Percentiles rank a stretch among this genome's conserved stretches.
Conservation (phyloP, 805 yeast species). For the Maudiozyma saulgeensis region DNA sequence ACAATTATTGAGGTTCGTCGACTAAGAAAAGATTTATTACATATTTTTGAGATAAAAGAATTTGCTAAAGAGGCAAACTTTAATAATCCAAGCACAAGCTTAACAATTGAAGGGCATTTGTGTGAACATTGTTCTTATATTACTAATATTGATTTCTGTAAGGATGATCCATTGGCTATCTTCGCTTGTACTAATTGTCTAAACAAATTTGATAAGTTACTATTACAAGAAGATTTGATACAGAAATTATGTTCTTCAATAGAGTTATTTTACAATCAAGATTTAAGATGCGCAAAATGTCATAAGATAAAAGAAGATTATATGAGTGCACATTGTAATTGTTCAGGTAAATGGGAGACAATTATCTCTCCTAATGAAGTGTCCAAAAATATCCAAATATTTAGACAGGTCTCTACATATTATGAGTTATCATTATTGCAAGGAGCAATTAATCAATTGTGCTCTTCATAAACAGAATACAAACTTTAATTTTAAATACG, state of each 20-base stretch:
- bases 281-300: constrained; percentile 73
- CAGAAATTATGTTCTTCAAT: constrained; percentile 48
- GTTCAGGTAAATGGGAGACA: constrained; percentile 81
- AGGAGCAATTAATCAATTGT: constrained; percentile 5
- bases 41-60: constrained; percentile 71
- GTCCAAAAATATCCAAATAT: constrained; percentile 38
- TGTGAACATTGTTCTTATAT: constrained; percentile 74
- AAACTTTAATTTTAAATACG: neutral
- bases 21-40: constrained; percentile 63
- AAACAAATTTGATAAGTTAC: constrained; percentile 51
- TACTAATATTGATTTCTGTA: constrained; percentile 75
- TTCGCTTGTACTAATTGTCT: constrained; percentile 65
- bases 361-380: constrained; percentile 41
- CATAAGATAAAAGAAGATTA: constrained; percentile 54
- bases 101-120: constrained; percentile 55
- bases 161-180: constrained; percentile 39
- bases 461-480: neutral
- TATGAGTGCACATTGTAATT: constrained; percentile 65
- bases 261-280: constrained; percentile 66
- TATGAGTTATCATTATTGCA: constrained; percentile 51
- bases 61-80: constrained; percentile 70
- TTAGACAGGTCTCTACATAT: constrained; percentile 46
- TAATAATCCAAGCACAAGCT: constrained; percentile 61
- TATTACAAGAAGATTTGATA: constrained; percentile 72
- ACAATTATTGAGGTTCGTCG: constrained; percentile 64